These are phyloP conservation scores for Mycosphaerelloides madeirae DNA, from an alignment of 2,329 filamentous ascomycete species.

Conservation along the genomic window DNA sequence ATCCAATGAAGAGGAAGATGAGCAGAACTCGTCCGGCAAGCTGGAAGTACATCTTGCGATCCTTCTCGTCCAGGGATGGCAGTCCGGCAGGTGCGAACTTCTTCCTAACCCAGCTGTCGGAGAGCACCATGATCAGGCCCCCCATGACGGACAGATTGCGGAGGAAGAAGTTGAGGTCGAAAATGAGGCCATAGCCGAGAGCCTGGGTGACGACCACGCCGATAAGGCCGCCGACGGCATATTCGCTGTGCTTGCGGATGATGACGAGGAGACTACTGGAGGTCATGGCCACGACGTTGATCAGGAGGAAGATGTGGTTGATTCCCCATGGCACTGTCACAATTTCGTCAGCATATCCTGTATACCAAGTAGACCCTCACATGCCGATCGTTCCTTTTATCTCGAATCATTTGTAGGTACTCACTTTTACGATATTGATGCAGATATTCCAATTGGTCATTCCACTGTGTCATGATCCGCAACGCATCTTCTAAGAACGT, in stretches of 20 bases:
- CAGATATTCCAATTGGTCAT: slow-evolving; percentile 87
- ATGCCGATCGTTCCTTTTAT: background rate
- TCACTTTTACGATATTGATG: slow-evolving; percentile 90
- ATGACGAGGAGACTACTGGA: slow-evolving; percentile 77
- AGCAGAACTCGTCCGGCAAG: slow-evolving; percentile 89
- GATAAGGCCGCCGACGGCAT: slow-evolving; percentile 85
- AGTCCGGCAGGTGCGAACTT: slow-evolving; percentile 93
- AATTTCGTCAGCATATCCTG: slow-evolving; percentile 4
- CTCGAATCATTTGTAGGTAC: slow-evolving; percentile 31
- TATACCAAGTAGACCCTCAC: background rate
- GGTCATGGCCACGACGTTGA: slow-evolving; percentile 86
- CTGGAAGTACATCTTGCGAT: slow-evolving; percentile 99
- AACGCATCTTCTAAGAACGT: slow-evolving; percentile 97
- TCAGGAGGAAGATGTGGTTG: slow-evolving; percentile 86
- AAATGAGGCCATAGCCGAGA: slow-evolving; percentile 93
- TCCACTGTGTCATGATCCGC: slow-evolving; percentile 96
- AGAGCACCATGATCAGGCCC: slow-evolving; percentile 94
- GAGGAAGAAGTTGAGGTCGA: slow-evolving; percentile 99
- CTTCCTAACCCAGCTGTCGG: slow-evolving; percentile 97
- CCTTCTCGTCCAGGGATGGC: slow-evolving; percentile 94
- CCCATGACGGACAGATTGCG: slow-evolving; percentile 97
- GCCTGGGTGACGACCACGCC: slow-evolving; percentile 89
- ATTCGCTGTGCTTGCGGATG: slow-evolving; percentile 84
- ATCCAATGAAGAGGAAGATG: slow-evolving; percentile 96
- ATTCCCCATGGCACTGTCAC: slow-evolving; percentile 73